Percentiles rank a stretch among this genome's conserved stretches.
Evolutionary conservation across 371 early-diverging fungal species (phyloP).

Genomic region (Lichtheimia ornata): DNA sequence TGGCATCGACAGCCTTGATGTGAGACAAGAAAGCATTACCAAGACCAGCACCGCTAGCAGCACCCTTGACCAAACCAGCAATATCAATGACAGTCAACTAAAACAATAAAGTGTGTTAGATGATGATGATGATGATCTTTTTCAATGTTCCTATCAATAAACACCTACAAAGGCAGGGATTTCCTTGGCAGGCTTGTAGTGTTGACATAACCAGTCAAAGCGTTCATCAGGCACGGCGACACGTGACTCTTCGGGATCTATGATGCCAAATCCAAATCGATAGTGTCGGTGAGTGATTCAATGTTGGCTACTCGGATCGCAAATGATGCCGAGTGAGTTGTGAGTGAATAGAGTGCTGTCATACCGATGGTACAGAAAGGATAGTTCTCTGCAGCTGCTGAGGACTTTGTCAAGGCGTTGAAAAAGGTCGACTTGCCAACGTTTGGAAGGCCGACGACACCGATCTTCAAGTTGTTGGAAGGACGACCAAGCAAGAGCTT

Average conservation of each 20-base stretch:
- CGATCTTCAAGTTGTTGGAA: slow-evolving; percentile 96
- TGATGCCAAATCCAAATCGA: slow-evolving; percentile 6
- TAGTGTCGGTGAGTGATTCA: not conserved
- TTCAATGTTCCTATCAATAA: no score
- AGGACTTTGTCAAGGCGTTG: slow-evolving; percentile 90
- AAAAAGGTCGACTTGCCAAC: slow-evolving; percentile 98
- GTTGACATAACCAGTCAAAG: slow-evolving; percentile 83
- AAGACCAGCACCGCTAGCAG: slow-evolving; percentile 88
- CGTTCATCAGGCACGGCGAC: slow-evolving; percentile 94
- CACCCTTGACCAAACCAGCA: slow-evolving; percentile 98
- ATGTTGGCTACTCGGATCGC: no score
- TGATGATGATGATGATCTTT: no score
- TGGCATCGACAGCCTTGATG: slow-evolving; percentile 97
- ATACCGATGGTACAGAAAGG: slow-evolving; percentile 83
- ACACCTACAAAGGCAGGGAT: slow-evolving; percentile 68
- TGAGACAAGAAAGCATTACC: slow-evolving; percentile 99
- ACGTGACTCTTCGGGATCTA: slow-evolving; percentile 94
- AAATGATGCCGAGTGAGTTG: not conserved
- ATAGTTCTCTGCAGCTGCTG: slow-evolving; percentile 91
- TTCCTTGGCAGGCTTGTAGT: slow-evolving; percentile 69
- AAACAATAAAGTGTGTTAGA: not conserved
- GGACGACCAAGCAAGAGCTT: slow-evolving; percentile 92
- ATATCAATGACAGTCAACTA: slow-evolving; percentile 96
- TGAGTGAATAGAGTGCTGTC: not conserved
- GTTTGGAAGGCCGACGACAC: slow-evolving; percentile 98